These are phyloP conservation scores for Nitzschia inconspicua DNA, from an alignment of 108 stramenopile species.

Conservation along the genomic window DNA sequence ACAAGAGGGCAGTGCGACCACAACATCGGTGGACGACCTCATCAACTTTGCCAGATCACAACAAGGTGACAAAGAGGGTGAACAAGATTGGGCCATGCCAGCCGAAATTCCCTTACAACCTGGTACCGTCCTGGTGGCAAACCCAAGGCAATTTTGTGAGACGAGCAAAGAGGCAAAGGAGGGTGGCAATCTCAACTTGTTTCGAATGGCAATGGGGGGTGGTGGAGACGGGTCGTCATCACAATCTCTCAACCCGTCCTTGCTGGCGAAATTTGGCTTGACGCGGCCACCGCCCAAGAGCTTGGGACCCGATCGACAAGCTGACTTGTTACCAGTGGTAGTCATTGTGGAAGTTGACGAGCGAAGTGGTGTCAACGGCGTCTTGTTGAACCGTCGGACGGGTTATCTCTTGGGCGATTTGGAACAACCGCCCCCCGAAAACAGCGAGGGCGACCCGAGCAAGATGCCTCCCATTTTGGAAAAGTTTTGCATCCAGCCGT, in stretches of 20 bases:
- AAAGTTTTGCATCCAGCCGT: slow-evolving; percentile 83
- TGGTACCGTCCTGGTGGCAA: slow-evolving; percentile 67
- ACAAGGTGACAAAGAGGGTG: too few relatives aligned
- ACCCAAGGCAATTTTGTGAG: slow-evolving; percentile 69
- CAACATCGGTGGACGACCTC: slow-evolving; percentile 46
- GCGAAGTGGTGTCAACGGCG: slow-evolving; percentile 41
- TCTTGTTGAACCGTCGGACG: slow-evolving; percentile 75
- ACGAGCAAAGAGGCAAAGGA: slow-evolving; percentile 13
- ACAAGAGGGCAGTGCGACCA: slow-evolving; percentile 2
- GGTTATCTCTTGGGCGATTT: slow-evolving; percentile 85
- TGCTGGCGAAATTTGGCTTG: slow-evolving; percentile 76
- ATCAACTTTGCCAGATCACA: slow-evolving; percentile 56
- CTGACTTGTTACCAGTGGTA: slow-evolving; percentile 76
- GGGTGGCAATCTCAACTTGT: slow-evolving; percentile 5
- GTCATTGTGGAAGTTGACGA: slow-evolving; percentile 50
- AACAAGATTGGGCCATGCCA: slow-evolving; percentile 55
- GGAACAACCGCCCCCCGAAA: slow-evolving; percentile 37
- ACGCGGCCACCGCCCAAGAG: slow-evolving; percentile 70
- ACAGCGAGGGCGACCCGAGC: not conserved
- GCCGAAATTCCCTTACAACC: slow-evolving; percentile 41
- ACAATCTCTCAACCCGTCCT: slow-evolving; percentile 45
- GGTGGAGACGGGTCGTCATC: too few relatives aligned
- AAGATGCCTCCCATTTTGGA: slow-evolving; percentile 38
- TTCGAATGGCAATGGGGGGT: not conserved
- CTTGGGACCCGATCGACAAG: slow-evolving; percentile 78